phyloP scores from a whole-genome alignment of 768 basidiomycete species.

The Hericium rajendrae region DNA sequence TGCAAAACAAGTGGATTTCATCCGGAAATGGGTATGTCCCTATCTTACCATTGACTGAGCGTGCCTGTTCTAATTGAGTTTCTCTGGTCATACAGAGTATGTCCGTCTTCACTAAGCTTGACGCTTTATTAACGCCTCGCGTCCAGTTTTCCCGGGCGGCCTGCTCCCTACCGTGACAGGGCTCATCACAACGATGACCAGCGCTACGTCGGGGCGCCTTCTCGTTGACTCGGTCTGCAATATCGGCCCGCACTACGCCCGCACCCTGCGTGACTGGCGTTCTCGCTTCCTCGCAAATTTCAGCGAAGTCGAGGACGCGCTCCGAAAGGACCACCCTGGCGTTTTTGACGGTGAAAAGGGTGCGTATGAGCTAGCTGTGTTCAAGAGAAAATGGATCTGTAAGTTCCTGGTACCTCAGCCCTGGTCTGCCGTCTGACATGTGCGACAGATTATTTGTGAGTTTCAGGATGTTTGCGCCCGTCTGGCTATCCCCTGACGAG shows the following conservation, averaged over 20 bases:
- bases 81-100: background rate
- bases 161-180: slow-evolving; percentile 10
- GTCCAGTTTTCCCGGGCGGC: slow-evolving; percentile 10
- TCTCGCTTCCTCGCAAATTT: slow-evolving; percentile 49
- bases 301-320: slow-evolving; percentile 33
- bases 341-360: slow-evolving; percentile 37
- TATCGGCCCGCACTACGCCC: slow-evolving; percentile 51
- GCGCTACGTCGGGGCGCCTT: slow-evolving; percentile 6
- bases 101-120: background rate
- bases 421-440: slow-evolving; percentile 1
- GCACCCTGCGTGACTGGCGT: slow-evolving; percentile 75
- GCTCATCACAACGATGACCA: slow-evolving; percentile 6
- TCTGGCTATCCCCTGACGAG: background rate
- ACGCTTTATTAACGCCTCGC: background rate
- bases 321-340: slow-evolving; percentile 50
- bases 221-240: slow-evolving; percentile 9
- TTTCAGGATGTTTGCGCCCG: background rate
- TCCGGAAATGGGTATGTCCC: slow-evolving; percentile 3
- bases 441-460: slow-evolving; percentile 39
- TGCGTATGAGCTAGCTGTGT: slow-evolving; percentile 54
- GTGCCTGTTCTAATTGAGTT: too few species aligned
- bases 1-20: slow-evolving; percentile 4
- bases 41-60: background rate
- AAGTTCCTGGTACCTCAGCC: slow-evolving; percentile 17
- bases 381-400: slow-evolving; percentile 70